Percentiles rank a stretch among this genome's conserved stretches.
phyloP scores from a whole-genome alignment of 192 early-diverging fungal species.

The Linnemannia elongata region DNA sequence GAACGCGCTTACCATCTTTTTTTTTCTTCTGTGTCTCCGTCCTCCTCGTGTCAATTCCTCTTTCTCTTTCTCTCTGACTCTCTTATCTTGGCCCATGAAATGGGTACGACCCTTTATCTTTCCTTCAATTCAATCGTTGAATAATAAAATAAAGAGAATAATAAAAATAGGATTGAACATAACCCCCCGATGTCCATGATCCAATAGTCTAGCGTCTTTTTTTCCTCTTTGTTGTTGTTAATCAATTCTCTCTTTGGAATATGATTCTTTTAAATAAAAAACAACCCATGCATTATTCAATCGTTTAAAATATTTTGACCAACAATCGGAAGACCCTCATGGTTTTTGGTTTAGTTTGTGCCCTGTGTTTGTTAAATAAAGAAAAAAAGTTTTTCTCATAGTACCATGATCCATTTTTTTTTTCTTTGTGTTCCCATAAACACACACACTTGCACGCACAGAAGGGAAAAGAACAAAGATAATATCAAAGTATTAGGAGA shows the following conservation, averaged over 20 bases:
- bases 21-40: background rate
- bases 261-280: background rate
- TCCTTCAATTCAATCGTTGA: background rate
- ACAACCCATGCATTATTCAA: background rate
- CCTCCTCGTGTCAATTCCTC: background rate
- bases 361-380: background rate
- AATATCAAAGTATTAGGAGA: background rate
- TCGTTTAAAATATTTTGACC: background rate
- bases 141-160: background rate
- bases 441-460: background rate
- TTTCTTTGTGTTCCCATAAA: constrained; percentile 1
- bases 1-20: background rate
- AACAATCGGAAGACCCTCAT: background rate
- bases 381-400: background rate
- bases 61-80: background rate
- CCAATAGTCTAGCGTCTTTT: constrained; percentile 11
- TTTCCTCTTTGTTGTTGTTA: constrained; percentile 6
- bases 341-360: constrained; percentile 13
- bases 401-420: background rate
- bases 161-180: background rate
- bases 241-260: background rate
- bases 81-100: background rate
- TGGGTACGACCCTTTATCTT: background rate
- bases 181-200: background rate
- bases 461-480: background rate